These are phyloP conservation scores for Fraxinus sp. DNA, from an alignment of 305 asterid species.

Conservation along the genomic window DNA sequence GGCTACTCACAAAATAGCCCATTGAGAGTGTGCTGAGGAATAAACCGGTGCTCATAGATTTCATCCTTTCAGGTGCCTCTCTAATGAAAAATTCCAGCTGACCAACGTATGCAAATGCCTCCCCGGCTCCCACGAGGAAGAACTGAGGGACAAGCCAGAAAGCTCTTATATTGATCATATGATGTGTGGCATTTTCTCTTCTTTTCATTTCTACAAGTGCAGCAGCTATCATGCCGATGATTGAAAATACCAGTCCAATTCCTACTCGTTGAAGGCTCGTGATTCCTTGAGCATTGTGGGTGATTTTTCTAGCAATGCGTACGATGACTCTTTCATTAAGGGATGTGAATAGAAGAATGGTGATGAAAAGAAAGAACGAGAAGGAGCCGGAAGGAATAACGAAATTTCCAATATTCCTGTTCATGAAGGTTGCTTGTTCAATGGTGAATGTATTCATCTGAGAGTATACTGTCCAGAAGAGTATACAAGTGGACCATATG, in stretches of 20 bases:
- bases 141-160: conserved; percentile 87
- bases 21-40: conserved; percentile 70
- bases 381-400: conserved; percentile 70
- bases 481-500: conserved; percentile 85
- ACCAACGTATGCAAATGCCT: conserved; percentile 83
- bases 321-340: conserved; percentile 62
- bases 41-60: conserved; percentile 83
- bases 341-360: conserved; percentile 73
- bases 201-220: conserved; percentile 59
- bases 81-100: conserved; percentile 83
- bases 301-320: conserved; percentile 56
- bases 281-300: conserved; percentile 57
- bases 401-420: conserved; percentile 51
- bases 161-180: conserved; percentile 42
- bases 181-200: conserved; percentile 23
- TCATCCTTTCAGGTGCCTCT: conserved; percentile 88
- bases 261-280: conserved; percentile 78
- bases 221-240: conserved; percentile 69
- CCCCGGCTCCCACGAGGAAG: conserved; percentile 80
- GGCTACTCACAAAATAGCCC: conserved; percentile 78
- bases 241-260: conserved; percentile 62
- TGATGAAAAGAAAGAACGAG: conserved; percentile 70
- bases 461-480: conserved; percentile 83
- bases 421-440: conserved; percentile 85
- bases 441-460: conserved; percentile 87